Evolutionary conservation across 2,329 filamentous ascomycete genomes (phyloP).

Genomic region (Dryadomyces quercivorus): DNA sequence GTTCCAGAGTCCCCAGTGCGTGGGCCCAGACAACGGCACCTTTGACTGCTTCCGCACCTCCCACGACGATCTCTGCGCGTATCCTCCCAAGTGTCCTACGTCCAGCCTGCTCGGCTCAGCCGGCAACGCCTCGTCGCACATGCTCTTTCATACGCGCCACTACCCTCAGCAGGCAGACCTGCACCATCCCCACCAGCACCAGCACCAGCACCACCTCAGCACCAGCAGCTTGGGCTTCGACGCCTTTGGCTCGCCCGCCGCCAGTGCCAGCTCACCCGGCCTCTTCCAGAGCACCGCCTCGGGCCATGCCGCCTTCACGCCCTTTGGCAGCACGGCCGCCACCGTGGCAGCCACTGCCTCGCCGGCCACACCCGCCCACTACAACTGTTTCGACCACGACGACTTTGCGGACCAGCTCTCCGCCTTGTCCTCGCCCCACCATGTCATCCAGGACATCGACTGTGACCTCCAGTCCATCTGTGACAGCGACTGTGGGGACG

Average conservation of each 20-base stretch:
- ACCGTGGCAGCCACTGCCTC: background rate
- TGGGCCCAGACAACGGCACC: slow-evolving; percentile 4
- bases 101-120: slow-evolving; percentile 1
- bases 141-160: slow-evolving; percentile 12
- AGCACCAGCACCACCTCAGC: background rate
- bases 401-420: slow-evolving; percentile 10
- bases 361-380: background rate
- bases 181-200: background rate
- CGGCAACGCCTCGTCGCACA: slow-evolving; percentile 3
- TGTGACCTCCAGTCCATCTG: slow-evolving; percentile 9
- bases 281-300: background rate
- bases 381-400: background rate
- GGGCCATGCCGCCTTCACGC: background rate
- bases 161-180: background rate
- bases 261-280: background rate
- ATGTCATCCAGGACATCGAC: background rate
- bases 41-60: slow-evolving; percentile 8
- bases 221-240: background rate
- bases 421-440: slow-evolving; percentile 6
- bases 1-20: slow-evolving; percentile 9
- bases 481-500: slow-evolving; percentile 12
- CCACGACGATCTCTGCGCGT: slow-evolving; percentile 12
- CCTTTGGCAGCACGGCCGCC: background rate
- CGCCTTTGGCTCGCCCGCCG: background rate
- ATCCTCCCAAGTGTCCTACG: slow-evolving; percentile 9